Base-by-base conservation (phyloP, 2,329 filamentous ascomycete genomes). In the Lachnellula willkommii region DNA sequence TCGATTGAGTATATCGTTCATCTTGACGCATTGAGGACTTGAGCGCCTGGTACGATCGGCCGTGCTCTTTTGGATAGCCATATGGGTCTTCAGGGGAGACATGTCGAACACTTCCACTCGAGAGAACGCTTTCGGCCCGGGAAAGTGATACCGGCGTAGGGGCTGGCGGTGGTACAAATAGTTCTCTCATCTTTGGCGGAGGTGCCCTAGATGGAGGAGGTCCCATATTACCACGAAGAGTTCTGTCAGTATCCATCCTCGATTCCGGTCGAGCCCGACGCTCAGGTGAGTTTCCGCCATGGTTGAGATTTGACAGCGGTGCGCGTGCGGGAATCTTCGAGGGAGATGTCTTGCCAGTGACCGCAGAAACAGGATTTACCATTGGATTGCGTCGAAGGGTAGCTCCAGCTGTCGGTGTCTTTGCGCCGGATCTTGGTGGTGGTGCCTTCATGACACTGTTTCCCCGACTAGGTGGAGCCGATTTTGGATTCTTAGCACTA, bases 101-200 rank as follows among this genome's bases (percentile, higher is more conserved):
- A 7, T 79, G 77, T 20, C 83, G 77, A 42, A 85, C 79, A 68
- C 84, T 74, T 72, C 82, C 63, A 4, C 71, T 80, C 3, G 79
- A 77, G 3, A 71, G 71, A 5, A 82, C 71, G 12, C 77, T 79
- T 1, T 73, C 66, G 11, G 73, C 68, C 49, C 76, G 77, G 65
- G 81, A 82, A 0, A 78, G 78, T 0, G 79, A 77, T 57, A 79
- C 77, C 17, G 83, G 72, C 50, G 81, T 77, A 2, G 78, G 75
- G 8, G 77, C 72, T 7, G 76, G 73, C 47, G 50, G 77, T 47
- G 81, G 80, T 8, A 77, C 72, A 60, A 84, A 83, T 32, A 96
- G 78, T 43, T 95, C 90, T 62, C 93, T 85, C 91, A 97, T 96
- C 71, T 91, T 94, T 49, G 93, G 93, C 12, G 92, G 92, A 37